Base-by-base conservation (phyloP, 371 early-diverging fungal species). In the Fennellomyces sp. region DNA sequence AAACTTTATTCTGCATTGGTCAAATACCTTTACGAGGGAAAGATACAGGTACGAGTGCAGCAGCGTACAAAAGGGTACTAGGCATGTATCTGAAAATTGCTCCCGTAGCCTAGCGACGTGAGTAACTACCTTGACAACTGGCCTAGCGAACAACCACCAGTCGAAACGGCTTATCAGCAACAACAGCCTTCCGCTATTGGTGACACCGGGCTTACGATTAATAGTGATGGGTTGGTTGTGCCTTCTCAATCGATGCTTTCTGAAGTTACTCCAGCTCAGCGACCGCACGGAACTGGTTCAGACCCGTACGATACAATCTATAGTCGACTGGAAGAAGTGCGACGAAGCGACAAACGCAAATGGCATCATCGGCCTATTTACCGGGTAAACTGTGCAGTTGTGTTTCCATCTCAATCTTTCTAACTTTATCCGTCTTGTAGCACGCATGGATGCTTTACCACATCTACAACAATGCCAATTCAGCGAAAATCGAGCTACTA, bases 291-390 rank as follows among this genome's bases (percentile, higher is more conserved):
- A n/a, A n/a, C n/a, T n/a, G n/a, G n/a, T n/a, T n/a, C n/a, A n/a
- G n/a, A n/a, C n/a, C n/a, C n/a, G n/a, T n/a, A n/a, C n/a, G n/a
- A n/a, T n/a, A 30, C 25, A 21, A 28, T 7, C 15, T 25, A 49
- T 49, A 26, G 28, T 28, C 52, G 26, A 15, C 2, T 17, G 17
- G 15, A 28, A 39, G 48, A n/a, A 29, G 19, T 50, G 51, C 29
- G 80, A 28, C 58, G 63, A 19, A 54, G 69, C 1, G 91, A 91
- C 56, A 86, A 81, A 56, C 83, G 85, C 11, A 70, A 68, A 13
- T 85, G 85, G 85, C 88, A 90, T 27, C 91, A 91, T 58, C 79
- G 87, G 25, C 85, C 86, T 0, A 69, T 76, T 13, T 91, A 75
- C 61, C 79, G 82, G 65, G 91, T 91, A 77, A 54, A 70, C 47